phyloP scores from a whole-genome alignment of 495 filamentous ascomycete species.

The Aspergillus leporis region DNA sequence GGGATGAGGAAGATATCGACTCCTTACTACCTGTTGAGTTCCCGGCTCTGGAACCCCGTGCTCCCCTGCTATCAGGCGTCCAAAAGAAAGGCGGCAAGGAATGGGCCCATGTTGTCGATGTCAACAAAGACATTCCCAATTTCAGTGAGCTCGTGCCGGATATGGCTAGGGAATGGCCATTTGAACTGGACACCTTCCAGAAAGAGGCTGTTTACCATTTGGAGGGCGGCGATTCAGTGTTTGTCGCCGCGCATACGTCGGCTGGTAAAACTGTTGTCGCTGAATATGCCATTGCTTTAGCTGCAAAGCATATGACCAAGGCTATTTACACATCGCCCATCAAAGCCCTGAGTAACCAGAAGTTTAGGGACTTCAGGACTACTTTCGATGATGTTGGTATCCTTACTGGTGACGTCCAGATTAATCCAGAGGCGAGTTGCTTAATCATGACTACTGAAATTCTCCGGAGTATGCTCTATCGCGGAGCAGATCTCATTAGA shows the following conservation, averaged over 20 bases:
- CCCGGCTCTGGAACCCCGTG: constrained; percentile 84
- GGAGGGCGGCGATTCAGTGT: constrained; percentile 94
- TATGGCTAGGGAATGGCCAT: constrained; percentile 94
- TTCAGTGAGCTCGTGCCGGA: constrained; percentile 91
- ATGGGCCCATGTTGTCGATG: constrained; percentile 98
- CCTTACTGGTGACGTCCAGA: constrained; percentile 95
- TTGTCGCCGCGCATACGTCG: constrained; percentile 98
- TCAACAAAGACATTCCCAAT: constrained; percentile 86
- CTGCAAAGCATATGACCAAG: constrained; percentile 97
- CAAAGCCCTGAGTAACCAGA: constrained; percentile 98
- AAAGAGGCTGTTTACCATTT: constrained; percentile 98
- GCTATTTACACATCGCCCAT: constrained; percentile 99
- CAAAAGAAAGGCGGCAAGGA: constrained; percentile 75
- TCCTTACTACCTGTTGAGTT: constrained; percentile 90
- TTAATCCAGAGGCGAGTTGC: constrained; percentile 96
- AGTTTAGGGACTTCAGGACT: constrained; percentile 90
- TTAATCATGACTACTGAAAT: constrained; percentile 99
- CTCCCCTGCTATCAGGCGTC: constrained; percentile 67
- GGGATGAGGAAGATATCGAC: constrained; percentile 82
- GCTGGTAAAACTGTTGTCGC: constrained; percentile 98
- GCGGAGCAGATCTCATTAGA: constrained; percentile 91
- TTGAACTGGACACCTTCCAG: constrained; percentile 96
- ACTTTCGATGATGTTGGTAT: constrained; percentile 95
- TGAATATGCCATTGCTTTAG: constrained; percentile 95
- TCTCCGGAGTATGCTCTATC: constrained; percentile 95